Evolutionary conservation across 805 yeast species (phyloP).

Genomic region (Wickerhamiella bombiphila): DNA sequence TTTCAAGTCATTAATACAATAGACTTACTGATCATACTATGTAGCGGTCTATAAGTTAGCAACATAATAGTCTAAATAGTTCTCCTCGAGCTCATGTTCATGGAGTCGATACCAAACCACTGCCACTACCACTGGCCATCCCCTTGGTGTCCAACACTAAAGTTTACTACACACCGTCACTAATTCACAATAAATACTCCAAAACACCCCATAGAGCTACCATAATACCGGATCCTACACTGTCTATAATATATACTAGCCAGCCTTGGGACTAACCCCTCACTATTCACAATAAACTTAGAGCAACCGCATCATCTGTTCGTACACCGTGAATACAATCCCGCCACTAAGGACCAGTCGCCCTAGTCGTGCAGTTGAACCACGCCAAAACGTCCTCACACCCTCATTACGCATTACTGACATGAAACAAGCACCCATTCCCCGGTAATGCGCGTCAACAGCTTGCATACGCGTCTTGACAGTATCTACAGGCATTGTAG

Average conservation of each 20-base stretch:
- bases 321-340: constrained; percentile 91
- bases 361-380: constrained; percentile 94
- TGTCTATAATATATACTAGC: no score
- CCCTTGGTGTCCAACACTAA: no score
- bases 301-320: constrained; percentile 61
- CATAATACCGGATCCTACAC: no score
- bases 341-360: constrained; percentile 90
- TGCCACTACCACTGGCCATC: no score
- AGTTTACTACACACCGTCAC: no score
- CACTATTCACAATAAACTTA: constrained; percentile 8
- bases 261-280: background rate
- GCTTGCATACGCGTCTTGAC: constrained; percentile 97
- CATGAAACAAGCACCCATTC: constrained; percentile 71
- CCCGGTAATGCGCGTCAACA: constrained; percentile 60
- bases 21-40: no score
- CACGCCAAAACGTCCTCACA: constrained; percentile 84
- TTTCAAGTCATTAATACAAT: no score
- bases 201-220: background rate
- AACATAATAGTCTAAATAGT: no score
- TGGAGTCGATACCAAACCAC: no score
- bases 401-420: constrained; percentile 80
- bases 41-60: no score
- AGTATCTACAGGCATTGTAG: constrained; percentile 91
- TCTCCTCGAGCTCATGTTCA: no score
- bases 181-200: background rate